Evolutionary conservation across 2,329 filamentous ascomycete species (phyloP), one percentile per base, ranked within the genome.

Genomic region (Trichoderma sp.): DNA sequence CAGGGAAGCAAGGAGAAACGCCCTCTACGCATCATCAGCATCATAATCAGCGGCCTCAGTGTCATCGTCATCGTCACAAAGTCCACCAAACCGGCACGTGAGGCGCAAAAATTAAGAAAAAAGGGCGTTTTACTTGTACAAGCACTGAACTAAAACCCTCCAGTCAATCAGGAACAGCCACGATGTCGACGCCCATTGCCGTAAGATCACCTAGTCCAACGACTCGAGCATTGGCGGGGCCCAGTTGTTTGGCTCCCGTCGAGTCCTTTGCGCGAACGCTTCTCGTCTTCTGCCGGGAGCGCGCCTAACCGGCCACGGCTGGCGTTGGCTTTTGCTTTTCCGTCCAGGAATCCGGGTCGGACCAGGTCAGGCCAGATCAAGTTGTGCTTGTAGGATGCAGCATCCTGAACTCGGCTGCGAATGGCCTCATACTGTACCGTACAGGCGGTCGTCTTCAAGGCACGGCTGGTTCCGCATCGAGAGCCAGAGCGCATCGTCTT

Each of bases 181-280:
- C 46, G 46, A 49, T 49, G 21, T 24, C 43, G 8, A 46, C 18
- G 4, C 16, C 24, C 59, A 21, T 14, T 7, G 39, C 46, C 21
- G 51, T 28, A 32, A 34, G 32, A 34, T 5, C 5, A 3, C 32
- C 10, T 34, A 34, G 32, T 34, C 32, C 32, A 34, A 34, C 32
- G 51, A 14, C 32, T n/a, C 39, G 30, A 46, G 28, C 28, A 32
- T 56, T 66, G 52, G 63, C 63, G 63, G 63, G 34, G 52, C 39
- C 52, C 26, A 56, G 61, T 30, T n/a, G n/a, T 39, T 55, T 65
- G 51, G 61, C 61, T 65, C 61, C 61, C 59, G 11, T 34, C 28
- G 43, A 34, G 43, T 26, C 28, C 30, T 28, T 28, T 28, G 59
- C n/a, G 32, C 37, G 28, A 26, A 49, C 28, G 37, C 39, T 39